Percentiles rank a stretch among this genome's conserved stretches.
These are phyloP conservation scores for Trichoderma sp. DNA, from an alignment of 2,329 filamentous ascomycete species.

Conservation along the genomic window DNA sequence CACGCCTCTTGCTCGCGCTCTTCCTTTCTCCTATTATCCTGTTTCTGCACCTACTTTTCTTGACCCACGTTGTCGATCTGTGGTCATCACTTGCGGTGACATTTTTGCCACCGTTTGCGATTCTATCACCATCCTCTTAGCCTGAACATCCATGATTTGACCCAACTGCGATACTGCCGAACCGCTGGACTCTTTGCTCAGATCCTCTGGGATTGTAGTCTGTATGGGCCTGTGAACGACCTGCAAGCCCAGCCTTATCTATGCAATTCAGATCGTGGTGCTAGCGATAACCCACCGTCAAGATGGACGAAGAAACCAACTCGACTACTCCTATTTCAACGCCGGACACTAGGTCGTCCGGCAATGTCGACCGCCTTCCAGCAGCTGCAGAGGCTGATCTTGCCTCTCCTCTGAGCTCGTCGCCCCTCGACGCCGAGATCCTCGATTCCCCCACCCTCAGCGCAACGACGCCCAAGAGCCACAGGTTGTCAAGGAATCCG, in stretches of 20 bases:
- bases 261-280: not conserved
- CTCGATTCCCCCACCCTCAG: conserved; percentile 55
- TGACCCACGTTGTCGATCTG: conserved; percentile 1
- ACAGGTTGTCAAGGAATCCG: conserved; percentile 69
- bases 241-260: not conserved
- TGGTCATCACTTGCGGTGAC: not conserved
- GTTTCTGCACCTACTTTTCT: not conserved
- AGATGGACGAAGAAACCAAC: conserved; percentile 22
- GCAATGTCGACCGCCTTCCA: conserved; percentile 3
- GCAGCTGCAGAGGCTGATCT: conserved; percentile 47
- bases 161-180: not conserved
- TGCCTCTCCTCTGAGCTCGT: conserved; percentile 45
- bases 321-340: conserved; percentile 20
- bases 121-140: not conserved
- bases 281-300: not conserved
- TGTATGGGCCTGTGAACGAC: conserved; percentile 1
- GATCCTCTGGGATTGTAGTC: not conserved
- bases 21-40: not conserved
- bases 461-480: conserved; percentile 50
- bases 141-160: not conserved
- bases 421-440: conserved; percentile 47
- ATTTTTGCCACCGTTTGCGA: conserved; percentile 7
- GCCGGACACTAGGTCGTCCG: not conserved
- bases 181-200: not conserved
- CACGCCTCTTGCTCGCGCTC: not conserved